Evolutionary conservation across 352 stramenopile species (phyloP).

Genomic region (Blastocystis sp.): DNA sequence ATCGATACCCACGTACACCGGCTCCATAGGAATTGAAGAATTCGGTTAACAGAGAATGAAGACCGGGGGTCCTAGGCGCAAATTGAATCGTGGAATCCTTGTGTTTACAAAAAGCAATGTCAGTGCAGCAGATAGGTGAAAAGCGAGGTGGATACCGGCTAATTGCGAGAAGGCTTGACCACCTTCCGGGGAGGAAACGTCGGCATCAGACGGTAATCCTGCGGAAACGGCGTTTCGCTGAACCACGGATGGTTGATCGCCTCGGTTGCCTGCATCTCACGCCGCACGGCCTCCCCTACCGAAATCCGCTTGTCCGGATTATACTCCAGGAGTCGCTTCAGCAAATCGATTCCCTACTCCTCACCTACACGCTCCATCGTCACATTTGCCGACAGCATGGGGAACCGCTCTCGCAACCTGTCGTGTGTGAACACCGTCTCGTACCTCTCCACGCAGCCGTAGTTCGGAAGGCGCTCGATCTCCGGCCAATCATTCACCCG

Average conservation of each 20-base stretch:
- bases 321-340: conserved; percentile 60
- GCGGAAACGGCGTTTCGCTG: conserved; percentile 62
- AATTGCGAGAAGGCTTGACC: not conserved
- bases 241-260: conserved; percentile 61
- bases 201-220: conserved; percentile 61
- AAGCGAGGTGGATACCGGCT: not conserved
- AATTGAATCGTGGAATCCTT: too few relatives aligned
- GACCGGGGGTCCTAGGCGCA: too few relatives aligned
- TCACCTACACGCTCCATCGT: not conserved
- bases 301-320: conserved; percentile 64
- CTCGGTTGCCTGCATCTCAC: conserved; percentile 17
- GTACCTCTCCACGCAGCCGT: conserved; percentile 26
- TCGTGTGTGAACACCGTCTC: conserved; percentile 15
- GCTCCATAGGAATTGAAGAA: too few relatives aligned
- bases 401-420: conserved; percentile 23
- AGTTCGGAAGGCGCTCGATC: conserved; percentile 23
- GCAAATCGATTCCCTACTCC: conserved; percentile 59
- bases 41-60: too few relatives aligned
- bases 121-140: not conserved
- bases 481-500: conserved; percentile 34
- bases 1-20: conserved; percentile 40
- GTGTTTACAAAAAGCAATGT: too few relatives aligned
- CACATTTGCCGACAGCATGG: conserved; percentile 37
- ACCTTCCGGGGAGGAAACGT: conserved; percentile 68
- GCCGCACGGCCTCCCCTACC: not conserved